Conservation (phyloP, 768 basidiomycete species). For the Suillus luteus region DNA sequence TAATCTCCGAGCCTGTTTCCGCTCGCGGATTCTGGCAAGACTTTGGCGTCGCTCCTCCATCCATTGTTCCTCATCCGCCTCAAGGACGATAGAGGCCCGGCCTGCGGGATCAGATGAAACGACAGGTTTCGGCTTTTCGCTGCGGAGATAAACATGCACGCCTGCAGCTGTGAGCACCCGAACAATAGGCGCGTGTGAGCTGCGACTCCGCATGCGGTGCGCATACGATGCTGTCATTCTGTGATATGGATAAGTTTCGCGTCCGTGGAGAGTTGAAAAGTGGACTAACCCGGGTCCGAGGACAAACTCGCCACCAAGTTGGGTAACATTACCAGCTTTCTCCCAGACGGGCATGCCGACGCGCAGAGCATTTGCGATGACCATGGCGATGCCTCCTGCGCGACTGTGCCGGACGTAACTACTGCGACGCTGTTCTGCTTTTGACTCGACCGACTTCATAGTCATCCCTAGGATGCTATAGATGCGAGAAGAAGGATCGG, state of each 20-base stretch:
- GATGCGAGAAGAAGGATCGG: slow-evolving; percentile 70
- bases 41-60: slow-evolving; percentile 38
- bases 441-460: slow-evolving; percentile 43
- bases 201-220: slow-evolving; percentile 81
- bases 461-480: slow-evolving; percentile 81
- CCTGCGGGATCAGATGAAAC: slow-evolving; percentile 10
- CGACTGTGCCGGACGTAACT: slow-evolving; percentile 67
- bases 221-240: slow-evolving; percentile 72
- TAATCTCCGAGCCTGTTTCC: slow-evolving; percentile 35
- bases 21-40: slow-evolving; percentile 33
- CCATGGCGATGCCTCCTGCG: slow-evolving; percentile 71
- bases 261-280: slow-evolving; percentile 30
- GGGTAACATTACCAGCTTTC: slow-evolving; percentile 71
- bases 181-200: slow-evolving; percentile 72
- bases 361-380: slow-evolving; percentile 67
- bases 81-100: slow-evolving; percentile 11
- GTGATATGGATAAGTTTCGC: slow-evolving; percentile 11
- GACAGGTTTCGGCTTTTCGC: slow-evolving; percentile 22
- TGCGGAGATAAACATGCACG: slow-evolving; percentile 25
- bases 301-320: slow-evolving; percentile 91
- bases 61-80: slow-evolving; percentile 35
- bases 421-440: slow-evolving; percentile 46
- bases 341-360: slow-evolving; percentile 83
- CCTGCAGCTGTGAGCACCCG: slow-evolving; percentile 70
- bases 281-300: slow-evolving; percentile 61